Evolutionary conservation across 225 moss, liverwort and hornwort species (phyloP).

Genomic region (Climacium dendroides): DNA sequence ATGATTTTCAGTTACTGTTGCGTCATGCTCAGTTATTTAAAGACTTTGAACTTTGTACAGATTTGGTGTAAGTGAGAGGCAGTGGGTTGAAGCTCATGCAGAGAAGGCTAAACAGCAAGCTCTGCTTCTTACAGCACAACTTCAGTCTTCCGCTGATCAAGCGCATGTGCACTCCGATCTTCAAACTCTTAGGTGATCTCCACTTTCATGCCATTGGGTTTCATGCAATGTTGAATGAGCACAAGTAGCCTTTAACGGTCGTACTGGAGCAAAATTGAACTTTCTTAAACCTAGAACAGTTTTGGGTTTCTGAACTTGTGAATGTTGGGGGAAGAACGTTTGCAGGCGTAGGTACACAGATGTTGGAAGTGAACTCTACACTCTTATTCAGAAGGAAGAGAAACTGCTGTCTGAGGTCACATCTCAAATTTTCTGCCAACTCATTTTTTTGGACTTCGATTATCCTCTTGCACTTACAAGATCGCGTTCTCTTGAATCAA

Average conservation of each 20-base stretch:
- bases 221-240: not conserved
- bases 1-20: not conserved
- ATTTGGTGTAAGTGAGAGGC: slow-evolving; percentile 96
- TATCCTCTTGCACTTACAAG: not conserved
- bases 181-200: slow-evolving; percentile 59
- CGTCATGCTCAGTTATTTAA: not conserved
- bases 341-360: slow-evolving; percentile 77
- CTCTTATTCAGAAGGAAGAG: slow-evolving; percentile 65
- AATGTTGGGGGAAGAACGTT: slow-evolving; percentile 35
- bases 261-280: not conserved
- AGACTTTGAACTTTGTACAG: slow-evolving; percentile 6
- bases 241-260: not conserved
- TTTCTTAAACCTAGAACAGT: not conserved
- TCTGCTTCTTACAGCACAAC: slow-evolving; percentile 56
- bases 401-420: slow-evolving; percentile 64
- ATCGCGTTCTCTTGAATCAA: not conserved
- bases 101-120: slow-evolving; percentile 92
- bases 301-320: slow-evolving; percentile 24
- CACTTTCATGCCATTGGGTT: not conserved
- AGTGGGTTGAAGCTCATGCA: slow-evolving; percentile 98
- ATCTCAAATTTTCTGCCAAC: not conserved
- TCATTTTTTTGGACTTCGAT: not conserved
- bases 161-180: slow-evolving; percentile 71
- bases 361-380: slow-evolving; percentile 60
- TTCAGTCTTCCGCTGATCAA: slow-evolving; percentile 83